Evolutionary conservation across 2,329 filamentous ascomycete genomes (phyloP).

Genomic region (Neoascochyta sp.): DNA sequence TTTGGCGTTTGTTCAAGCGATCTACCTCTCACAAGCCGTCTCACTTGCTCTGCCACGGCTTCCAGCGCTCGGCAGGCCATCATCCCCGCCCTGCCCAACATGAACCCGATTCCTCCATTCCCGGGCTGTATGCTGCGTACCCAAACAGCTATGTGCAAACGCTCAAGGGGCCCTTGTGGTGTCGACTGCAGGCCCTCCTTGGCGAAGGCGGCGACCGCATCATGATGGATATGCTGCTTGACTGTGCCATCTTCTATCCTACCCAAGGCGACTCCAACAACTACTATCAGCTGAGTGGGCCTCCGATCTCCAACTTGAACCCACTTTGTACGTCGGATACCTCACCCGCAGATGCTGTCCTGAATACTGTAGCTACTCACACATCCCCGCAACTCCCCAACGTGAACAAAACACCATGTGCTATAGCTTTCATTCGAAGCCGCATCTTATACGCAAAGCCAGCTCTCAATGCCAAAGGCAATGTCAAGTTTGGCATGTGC

Average conservation of each 20-base stretch:
- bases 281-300: slow-evolving; percentile 76
- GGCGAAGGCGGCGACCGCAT: slow-evolving; percentile 72
- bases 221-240: slow-evolving; percentile 72
- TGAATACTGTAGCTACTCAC: neutral
- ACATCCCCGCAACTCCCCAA: slow-evolving; percentile 3
- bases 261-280: slow-evolving; percentile 60
- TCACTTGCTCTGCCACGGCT: slow-evolving; percentile 83
- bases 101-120: slow-evolving; percentile 51
- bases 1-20: slow-evolving; percentile 72
- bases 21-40: slow-evolving; percentile 54
- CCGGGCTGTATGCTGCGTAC: slow-evolving; percentile 61
- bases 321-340: too few relatives aligned
- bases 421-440: slow-evolving; percentile 73
- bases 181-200: slow-evolving; percentile 66
- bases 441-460: slow-evolving; percentile 83
- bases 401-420: slow-evolving; percentile 42
- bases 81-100: slow-evolving; percentile 27
- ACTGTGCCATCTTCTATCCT: slow-evolving; percentile 70
- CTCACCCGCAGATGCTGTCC: slow-evolving; percentile 1
- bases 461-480: slow-evolving; percentile 63
- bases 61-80: slow-evolving; percentile 49
- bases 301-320: slow-evolving; percentile 50
- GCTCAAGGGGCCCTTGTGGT: slow-evolving; percentile 72
- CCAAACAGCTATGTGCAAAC: slow-evolving; percentile 67
- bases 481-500: slow-evolving; percentile 69